Evolutionary conservation across 805 yeast genomes (phyloP), one percentile per base, ranked within the genome.

Genomic region (Teunomyces lycoperdinae): DNA sequence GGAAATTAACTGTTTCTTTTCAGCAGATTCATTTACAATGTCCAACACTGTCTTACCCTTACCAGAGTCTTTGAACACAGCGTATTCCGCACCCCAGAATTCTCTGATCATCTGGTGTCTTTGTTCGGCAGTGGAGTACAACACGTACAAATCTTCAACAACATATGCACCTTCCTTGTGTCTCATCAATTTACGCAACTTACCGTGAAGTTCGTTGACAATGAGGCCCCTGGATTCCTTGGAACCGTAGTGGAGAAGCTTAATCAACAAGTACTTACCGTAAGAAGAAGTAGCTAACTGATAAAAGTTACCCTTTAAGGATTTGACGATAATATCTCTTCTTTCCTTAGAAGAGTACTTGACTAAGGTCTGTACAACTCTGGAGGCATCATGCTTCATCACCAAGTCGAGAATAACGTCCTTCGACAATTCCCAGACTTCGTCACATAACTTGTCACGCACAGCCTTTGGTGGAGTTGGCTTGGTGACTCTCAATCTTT

Each of bases 131-230:
- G 89, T 81, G 9, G 97, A 82, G 67, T 91, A 92, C 48, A 90
- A 79, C 20, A 89, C 88, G 63, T 76, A 92, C 60, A 89, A 76
- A 75, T 92, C 99, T 70, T 92, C 98, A 55, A 91, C 90, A 34
- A 92, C 98, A 61, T 92, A 90, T 10, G 98, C 98, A 70, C 97
- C 99, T 76, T 92, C 98, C 72, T 87, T 85, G 71, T 92, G 97
- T 75, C 96, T 84, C 94, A 92, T 89, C 49, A 92, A 75, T 69
- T 89, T 92, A 66, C 97, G 79, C 60, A 89, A 80, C 58, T 85
- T 84, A 43, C 99, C 99, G 62, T 90, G 96, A 55, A 92, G 77
- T 70, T 90, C 97, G 61, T 85, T 78, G 48, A 91, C 77, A 48
- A 92, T 85, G 32, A 81, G 57, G 46, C 82, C 85, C 59, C 96